Conservation (phyloP, 352 stramenopile genomes). For the Phytophthora citrophthora region DNA sequence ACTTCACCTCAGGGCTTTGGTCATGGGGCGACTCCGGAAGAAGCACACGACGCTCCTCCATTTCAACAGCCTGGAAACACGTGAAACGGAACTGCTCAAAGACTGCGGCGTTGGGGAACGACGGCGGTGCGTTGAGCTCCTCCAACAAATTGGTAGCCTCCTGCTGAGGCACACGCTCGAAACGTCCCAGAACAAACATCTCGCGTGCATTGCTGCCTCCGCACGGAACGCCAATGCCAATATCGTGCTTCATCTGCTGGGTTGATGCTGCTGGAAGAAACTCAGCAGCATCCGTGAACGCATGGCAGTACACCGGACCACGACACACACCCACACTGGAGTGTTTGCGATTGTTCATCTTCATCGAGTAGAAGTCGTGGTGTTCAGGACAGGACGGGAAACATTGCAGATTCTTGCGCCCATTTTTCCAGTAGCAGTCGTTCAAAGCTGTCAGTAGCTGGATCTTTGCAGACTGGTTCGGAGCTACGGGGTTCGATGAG, state of each 20-base stretch:
- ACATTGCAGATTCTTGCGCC: constrained; percentile 90
- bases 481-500: constrained; percentile 2
- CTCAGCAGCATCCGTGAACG: constrained; percentile 45
- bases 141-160: constrained; percentile 58
- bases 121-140: constrained; percentile 48
- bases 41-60: constrained; percentile 68
- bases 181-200: constrained; percentile 78
- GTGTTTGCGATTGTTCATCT: constrained; percentile 91
- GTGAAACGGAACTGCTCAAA: constrained; percentile 84
- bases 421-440: constrained; percentile 91
- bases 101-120: constrained; percentile 46
- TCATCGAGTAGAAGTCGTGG: constrained; percentile 91
- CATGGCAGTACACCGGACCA: constrained; percentile 80
- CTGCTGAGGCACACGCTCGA: constrained; percentile 79
- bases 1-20: constrained; percentile 2
- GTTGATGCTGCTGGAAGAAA: constrained; percentile 29
- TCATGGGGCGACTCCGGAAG: constrained; percentile 24
- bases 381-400: constrained; percentile 88
- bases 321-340: constrained; percentile 85
- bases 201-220: constrained; percentile 55
- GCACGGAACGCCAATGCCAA: constrained; percentile 42
- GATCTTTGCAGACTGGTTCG: constrained; percentile 34
- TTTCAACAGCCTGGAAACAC: constrained; percentile 84
- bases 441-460: constrained; percentile 67
- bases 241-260: constrained; percentile 72